phyloP scores from a whole-genome alignment of 2,329 filamentous ascomycete genomes.

The Fusarium sp. region DNA sequence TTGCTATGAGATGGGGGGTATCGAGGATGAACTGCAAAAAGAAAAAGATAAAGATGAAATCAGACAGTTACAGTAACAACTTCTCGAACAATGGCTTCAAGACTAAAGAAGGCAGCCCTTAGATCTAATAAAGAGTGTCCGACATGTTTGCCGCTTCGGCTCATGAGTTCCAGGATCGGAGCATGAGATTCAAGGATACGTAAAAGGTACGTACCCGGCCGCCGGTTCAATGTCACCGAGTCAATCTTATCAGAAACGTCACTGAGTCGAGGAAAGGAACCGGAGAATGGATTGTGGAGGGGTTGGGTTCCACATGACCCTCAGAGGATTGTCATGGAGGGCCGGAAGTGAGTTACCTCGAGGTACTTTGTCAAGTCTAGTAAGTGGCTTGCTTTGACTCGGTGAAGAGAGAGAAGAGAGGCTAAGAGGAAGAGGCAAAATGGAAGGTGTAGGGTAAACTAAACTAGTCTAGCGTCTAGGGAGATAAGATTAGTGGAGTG shows the following conservation, averaged over 20 bases:
- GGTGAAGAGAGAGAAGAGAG: neutral
- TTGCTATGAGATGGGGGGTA: conserved; percentile 14
- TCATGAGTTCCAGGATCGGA: conserved; percentile 38
- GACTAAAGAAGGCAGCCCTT: conserved; percentile 20
- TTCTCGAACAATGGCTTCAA: neutral
- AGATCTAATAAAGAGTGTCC: conserved; percentile 35
- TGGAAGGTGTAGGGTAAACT: conserved; percentile 33
- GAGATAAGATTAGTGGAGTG: neutral
- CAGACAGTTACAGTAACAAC: neutral
- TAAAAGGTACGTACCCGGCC: conserved; percentile 16
- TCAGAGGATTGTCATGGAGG: conserved; percentile 16
- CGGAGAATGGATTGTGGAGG: conserved; percentile 1
- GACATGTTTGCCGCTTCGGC: conserved; percentile 28
- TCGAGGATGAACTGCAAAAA: neutral
- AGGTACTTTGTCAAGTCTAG: conserved; percentile 25
- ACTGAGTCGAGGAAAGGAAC: conserved; percentile 32
- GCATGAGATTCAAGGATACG: conserved; percentile 15
- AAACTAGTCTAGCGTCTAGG: neutral
- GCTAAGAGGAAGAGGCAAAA: neutral
- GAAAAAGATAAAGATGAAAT: neutral
- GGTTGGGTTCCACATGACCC: conserved; percentile 18
- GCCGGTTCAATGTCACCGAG: conserved; percentile 32
- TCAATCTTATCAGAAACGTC: conserved; percentile 34
- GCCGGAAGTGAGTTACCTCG: conserved; percentile 31
- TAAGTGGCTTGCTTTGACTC: conserved; percentile 10